phyloP scores from a whole-genome alignment of 1,139 yeast genomes.

The Taiozyma sp. region DNA sequence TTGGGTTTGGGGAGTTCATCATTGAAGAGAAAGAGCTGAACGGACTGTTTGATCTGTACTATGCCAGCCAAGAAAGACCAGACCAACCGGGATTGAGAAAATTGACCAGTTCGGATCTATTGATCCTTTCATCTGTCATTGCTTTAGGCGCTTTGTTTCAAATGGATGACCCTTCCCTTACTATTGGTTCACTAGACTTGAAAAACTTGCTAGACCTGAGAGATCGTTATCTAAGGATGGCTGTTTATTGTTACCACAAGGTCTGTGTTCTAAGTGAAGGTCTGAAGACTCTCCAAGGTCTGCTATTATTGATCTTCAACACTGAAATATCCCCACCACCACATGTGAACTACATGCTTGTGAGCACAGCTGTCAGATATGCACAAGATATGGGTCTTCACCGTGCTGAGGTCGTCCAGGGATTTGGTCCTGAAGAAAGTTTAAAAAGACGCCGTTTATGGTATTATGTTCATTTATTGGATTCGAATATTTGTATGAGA shows the following conservation, averaged over 20 bases:
- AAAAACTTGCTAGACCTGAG: constrained; percentile 2
- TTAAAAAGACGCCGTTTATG: constrained; percentile 40
- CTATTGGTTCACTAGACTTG: not conserved
- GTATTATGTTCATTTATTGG: constrained; percentile 51
- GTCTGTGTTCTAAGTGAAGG: constrained; percentile 47
- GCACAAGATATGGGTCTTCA: constrained; percentile 68
- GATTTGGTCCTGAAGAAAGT: constrained; percentile 35
- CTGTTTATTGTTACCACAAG: constrained; percentile 44
- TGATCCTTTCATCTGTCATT: constrained; percentile 11
- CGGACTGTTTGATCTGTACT: constrained; percentile 13
- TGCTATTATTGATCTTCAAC: constrained; percentile 39
- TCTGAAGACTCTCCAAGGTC: constrained; percentile 42
- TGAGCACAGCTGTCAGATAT: constrained; percentile 48
- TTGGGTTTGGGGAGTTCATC: constrained; percentile 11
- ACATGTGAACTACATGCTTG: constrained; percentile 38
- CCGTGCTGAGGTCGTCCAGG: constrained; percentile 42
- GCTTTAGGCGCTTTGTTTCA: constrained; percentile 13
- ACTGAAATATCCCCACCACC: constrained; percentile 41
- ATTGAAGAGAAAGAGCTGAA: constrained; percentile 8
- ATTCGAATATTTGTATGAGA: constrained; percentile 48
- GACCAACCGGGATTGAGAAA: constrained; percentile 1
- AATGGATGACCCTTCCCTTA: constrained; percentile 1
- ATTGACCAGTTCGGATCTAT: constrained; percentile 17
- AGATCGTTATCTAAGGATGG: constrained; percentile 20
- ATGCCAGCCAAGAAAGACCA: constrained; percentile 2